Evolutionary conservation across 305 asterid genomes (phyloP).

Genomic region (Fraxinus dipetala): DNA sequence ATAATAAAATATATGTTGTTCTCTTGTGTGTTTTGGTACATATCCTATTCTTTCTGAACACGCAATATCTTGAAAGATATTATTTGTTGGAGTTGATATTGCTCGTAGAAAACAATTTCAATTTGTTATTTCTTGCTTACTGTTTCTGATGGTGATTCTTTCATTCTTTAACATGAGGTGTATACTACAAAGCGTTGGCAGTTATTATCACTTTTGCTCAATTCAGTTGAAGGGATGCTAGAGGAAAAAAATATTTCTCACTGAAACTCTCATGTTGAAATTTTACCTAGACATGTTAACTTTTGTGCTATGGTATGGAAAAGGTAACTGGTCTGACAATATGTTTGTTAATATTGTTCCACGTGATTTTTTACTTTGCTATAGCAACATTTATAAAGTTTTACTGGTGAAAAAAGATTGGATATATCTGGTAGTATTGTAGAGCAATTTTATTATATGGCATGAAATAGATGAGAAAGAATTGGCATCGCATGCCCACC

Average conservation of each 20-base stretch:
- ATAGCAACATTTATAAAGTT: neutral
- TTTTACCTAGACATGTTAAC: neutral
- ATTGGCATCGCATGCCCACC: neutral
- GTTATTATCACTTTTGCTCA: neutral
- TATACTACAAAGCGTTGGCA: neutral
- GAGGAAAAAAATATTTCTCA: neutral
- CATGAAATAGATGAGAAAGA: neutral
- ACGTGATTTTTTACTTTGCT: neutral
- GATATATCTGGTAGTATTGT: neutral
- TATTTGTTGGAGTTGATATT: neutral
- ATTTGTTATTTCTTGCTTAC: neutral
- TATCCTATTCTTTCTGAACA: neutral
- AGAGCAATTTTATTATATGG: neutral
- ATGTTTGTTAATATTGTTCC: neutral
- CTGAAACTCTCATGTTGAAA: neutral
- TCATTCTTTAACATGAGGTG: neutral
- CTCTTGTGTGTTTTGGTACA: neutral
- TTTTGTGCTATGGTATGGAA: neutral
- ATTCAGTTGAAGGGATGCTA: neutral
- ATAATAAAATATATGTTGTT: neutral
- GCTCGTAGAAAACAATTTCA: neutral
- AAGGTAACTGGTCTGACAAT: neutral
- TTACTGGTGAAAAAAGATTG: neutral
- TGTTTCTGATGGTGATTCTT: neutral
- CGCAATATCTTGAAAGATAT: neutral